These are phyloP conservation scores for Microthlaspi erraticum DNA, from an alignment of 345 rosid genomes.

Conservation along the genomic window DNA sequence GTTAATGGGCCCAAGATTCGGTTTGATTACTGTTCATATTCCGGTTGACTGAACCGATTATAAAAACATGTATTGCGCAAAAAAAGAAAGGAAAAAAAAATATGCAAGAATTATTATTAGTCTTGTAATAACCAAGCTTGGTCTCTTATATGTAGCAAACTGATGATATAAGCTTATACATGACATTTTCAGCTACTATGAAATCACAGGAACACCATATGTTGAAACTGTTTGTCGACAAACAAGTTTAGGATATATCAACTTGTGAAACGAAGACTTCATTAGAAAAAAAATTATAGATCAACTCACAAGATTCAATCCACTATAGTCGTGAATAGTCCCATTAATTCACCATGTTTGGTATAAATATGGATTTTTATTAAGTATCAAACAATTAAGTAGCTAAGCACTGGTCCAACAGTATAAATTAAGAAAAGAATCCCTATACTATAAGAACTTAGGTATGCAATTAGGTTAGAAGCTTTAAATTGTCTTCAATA, in stretches of 20 bases:
- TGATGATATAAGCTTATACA: neutral
- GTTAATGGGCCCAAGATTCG: neutral
- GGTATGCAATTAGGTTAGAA: slow-evolving; percentile 16
- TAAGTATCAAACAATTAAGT: neutral
- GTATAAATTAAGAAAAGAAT: neutral
- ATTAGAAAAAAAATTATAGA: neutral
- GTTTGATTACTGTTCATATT: slow-evolving; percentile 1
- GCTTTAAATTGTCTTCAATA: neutral
- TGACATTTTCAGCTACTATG: neutral
- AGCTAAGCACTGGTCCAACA: slow-evolving; percentile 7
- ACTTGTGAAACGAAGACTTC: neutral
- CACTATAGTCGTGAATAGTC: neutral
- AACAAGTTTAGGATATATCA: neutral
- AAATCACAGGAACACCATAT: neutral
- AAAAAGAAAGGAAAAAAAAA: neutral
- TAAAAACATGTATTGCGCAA: neutral
- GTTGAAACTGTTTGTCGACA: neutral
- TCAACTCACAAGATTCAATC: neutral
- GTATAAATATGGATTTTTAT: neutral
- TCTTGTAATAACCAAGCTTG: neutral
- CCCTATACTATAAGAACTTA: neutral
- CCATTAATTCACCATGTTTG: slow-evolving; percentile 8
- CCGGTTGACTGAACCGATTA: slow-evolving; percentile 1
- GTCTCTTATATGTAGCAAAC: neutral
- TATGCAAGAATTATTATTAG: neutral